A percentile compares a stretch with the other conserved stretches of the same genome.
Evolutionary conservation across 495 filamentous ascomycete species (phyloP).

Genomic region (Neohortaea acidophila): DNA sequence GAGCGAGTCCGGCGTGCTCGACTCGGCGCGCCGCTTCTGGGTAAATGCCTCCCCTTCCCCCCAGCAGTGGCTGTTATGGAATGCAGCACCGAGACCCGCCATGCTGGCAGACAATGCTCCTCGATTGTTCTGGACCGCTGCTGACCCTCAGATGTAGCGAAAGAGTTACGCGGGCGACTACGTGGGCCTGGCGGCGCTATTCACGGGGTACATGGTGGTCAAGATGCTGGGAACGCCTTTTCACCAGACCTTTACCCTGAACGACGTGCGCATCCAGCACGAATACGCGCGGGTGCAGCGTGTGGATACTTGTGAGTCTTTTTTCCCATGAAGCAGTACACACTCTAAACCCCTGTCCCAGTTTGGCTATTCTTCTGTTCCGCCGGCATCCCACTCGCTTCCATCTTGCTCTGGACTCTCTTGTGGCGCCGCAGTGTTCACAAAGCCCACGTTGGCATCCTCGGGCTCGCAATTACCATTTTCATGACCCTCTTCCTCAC

Average conservation of each 20-base stretch:
- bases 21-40: no score
- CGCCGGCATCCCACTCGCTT: slow-evolving; percentile 48
- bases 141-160: slow-evolving; percentile 6
- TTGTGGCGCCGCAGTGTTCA: slow-evolving; percentile 46
- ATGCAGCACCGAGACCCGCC: no score
- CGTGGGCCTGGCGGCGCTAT: slow-evolving; percentile 55
- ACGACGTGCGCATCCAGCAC: slow-evolving; percentile 68
- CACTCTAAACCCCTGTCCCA: slow-evolving; percentile 24
- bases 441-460: slow-evolving; percentile 71
- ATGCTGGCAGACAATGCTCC: no score
- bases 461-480: slow-evolving; percentile 58
- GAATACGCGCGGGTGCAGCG: slow-evolving; percentile 75
- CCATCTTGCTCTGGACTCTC: slow-evolving; percentile 51
- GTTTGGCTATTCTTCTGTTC: slow-evolving; percentile 64
- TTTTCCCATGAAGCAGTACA: neutral
- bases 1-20: no score
- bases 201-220: slow-evolving; percentile 50
- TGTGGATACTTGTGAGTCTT: slow-evolving; percentile 54
- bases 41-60: no score
- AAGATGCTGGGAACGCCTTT: slow-evolving; percentile 67
- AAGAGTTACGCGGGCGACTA: slow-evolving; percentile 78
- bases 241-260: slow-evolving; percentile 70
- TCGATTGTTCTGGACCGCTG: no score
- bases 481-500: slow-evolving; percentile 71
- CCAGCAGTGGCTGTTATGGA: no score